phyloP scores from a whole-genome alignment of 75 land plant species.

The Pinus tabuliformis region DNA sequence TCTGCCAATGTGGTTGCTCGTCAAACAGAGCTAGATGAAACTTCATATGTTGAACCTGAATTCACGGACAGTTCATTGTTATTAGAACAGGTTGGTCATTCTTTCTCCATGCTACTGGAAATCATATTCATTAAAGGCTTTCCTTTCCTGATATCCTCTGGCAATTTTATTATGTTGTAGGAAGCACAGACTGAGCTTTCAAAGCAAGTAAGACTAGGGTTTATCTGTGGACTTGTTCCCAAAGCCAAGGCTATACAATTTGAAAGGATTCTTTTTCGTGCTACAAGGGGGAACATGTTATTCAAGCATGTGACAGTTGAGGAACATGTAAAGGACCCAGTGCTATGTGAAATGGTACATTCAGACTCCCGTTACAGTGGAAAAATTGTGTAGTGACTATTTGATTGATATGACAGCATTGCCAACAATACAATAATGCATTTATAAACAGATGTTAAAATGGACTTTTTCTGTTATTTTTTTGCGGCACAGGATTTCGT shows the following conservation, averaged over 20 bases:
- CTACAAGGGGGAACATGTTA: conserved; percentile 96
- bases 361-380: not conserved
- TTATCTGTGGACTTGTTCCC: conserved; percentile 83
- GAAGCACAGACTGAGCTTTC: conserved; percentile 71
- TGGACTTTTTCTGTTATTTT: no score
- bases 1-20: conserved; percentile 29
- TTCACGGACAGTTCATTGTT: conserved; percentile 45
- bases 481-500: no score
- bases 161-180: conserved; percentile 23
- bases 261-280: conserved; percentile 97
- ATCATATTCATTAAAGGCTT: conserved; percentile 54
- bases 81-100: conserved; percentile 44
- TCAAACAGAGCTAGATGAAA: conserved; percentile 60
- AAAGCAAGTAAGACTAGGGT: conserved; percentile 74
- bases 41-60: conserved; percentile 22
- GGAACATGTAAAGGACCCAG: conserved; percentile 76
- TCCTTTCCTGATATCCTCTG: not conserved
- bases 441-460: not conserved
- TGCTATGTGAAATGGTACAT: conserved; percentile 76
- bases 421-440: not conserved
- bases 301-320: conserved; percentile 84
- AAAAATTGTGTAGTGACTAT: not conserved
- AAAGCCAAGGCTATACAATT: conserved; percentile 66
- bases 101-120: conserved; percentile 53
- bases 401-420: not conserved